These are phyloP conservation scores for Fusarium coffeatum DNA, from an alignment of 2,329 filamentous ascomycete species.

Conservation along the genomic window DNA sequence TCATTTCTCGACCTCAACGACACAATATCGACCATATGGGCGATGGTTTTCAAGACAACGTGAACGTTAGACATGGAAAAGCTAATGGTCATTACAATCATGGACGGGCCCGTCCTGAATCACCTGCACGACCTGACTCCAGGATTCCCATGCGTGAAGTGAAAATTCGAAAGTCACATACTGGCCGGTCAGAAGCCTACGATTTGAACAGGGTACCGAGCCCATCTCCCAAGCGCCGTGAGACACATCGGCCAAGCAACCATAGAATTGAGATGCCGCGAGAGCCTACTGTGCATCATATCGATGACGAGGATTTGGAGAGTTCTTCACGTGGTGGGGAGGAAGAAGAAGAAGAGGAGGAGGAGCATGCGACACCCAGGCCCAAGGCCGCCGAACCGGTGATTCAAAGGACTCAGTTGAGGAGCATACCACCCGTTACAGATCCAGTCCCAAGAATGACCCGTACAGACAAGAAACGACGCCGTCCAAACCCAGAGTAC, in stretches of 20 bases:
- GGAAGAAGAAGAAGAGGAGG: conserved; percentile 37
- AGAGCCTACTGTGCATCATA: conserved; percentile 33
- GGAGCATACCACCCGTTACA: conserved; percentile 40
- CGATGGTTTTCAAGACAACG: conserved; percentile 50
- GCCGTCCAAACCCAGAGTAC: conserved; percentile 63
- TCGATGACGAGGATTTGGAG: conserved; percentile 41
- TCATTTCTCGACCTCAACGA: conserved; percentile 45
- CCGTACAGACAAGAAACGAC: conserved; percentile 54
- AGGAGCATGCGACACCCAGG: conserved; percentile 40
- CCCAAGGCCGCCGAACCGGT: conserved; percentile 39
- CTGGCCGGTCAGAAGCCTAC: conserved; percentile 37
- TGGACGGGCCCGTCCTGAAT: conserved; percentile 38
- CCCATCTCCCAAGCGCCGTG: conserved; percentile 44
- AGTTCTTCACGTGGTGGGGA: conserved; percentile 43
- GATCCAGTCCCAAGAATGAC: conserved; percentile 11
- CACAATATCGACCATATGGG: conserved; percentile 47
- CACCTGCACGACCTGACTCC: conserved; percentile 45
- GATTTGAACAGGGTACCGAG: conserved; percentile 39
- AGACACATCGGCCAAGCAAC: conserved; percentile 37
- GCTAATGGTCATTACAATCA: conserved; percentile 29
- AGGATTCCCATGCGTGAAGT: conserved; percentile 57
- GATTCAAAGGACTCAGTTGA: conserved; percentile 35
- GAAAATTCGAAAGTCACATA: conserved; percentile 45
- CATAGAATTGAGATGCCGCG: conserved; percentile 31
- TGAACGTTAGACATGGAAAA: conserved; percentile 31